These are phyloP conservation scores for Epichloe typhina DNA, from an alignment of 2,329 filamentous ascomycete genomes.

Conservation along the genomic window DNA sequence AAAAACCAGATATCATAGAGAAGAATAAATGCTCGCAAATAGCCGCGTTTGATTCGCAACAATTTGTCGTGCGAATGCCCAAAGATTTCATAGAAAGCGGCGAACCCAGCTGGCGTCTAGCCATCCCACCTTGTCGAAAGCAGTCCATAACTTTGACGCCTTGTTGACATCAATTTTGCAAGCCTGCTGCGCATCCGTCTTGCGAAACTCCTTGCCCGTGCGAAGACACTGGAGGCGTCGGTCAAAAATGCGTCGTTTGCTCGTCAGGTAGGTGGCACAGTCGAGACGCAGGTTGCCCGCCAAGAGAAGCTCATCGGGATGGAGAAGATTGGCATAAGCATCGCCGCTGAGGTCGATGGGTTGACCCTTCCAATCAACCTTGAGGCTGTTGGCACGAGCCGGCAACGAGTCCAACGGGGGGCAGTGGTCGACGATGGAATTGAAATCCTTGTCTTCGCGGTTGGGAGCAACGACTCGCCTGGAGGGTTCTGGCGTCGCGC, in stretches of 20 bases:
- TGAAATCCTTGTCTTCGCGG: constrained; percentile 73
- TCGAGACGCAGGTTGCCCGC: constrained; percentile 71
- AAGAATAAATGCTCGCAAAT: neutral
- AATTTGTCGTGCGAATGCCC: constrained; percentile 6
- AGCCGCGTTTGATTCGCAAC: constrained; percentile 1
- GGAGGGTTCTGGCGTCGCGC: constrained; percentile 36
- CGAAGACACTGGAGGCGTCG: constrained; percentile 54
- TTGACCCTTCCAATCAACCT: constrained; percentile 78
- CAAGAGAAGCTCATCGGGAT: constrained; percentile 63
- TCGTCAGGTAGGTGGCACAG: constrained; percentile 79
- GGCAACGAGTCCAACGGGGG: constrained; percentile 60
- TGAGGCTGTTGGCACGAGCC: constrained; percentile 54
- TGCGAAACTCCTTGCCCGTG: constrained; percentile 74
- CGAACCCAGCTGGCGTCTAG: constrained; percentile 42
- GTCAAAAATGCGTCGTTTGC: constrained; percentile 84
- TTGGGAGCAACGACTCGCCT: constrained; percentile 47
- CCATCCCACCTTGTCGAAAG: constrained; percentile 80
- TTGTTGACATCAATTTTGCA: constrained; percentile 99
- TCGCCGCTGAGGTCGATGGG: constrained; percentile 65
- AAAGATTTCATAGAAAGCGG: constrained; percentile 16
- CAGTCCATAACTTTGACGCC: constrained; percentile 81
- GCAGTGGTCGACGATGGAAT: constrained; percentile 56
- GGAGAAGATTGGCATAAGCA: constrained; percentile 55
- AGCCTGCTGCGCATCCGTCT: constrained; percentile 91
- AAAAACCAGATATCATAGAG: no score